Base-by-base conservation (phyloP, 1,139 yeast species). In the Kodamaea plutei region DNA sequence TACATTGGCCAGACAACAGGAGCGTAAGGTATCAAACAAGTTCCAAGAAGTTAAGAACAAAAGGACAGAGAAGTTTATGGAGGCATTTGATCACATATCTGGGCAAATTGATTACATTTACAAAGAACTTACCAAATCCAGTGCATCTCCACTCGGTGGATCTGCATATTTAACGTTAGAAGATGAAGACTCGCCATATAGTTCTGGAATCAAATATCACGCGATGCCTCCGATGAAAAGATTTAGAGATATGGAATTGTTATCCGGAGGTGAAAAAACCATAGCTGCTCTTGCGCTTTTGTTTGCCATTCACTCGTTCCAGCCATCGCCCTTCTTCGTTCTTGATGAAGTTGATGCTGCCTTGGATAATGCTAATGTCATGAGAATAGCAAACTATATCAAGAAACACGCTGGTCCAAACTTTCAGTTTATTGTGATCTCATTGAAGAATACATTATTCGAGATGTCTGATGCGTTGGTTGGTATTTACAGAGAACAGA, bases 261-360 rank as follows among this genome's bases (percentile, higher is more conserved):
- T 91, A 9, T 87, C 96, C 0, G 99, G 98, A 31, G 99, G 99
- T 30, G 98, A 91, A 52, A 88, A 89, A 54, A 85, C 97, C 2
- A 83, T 91, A 58, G 98, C 98, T 1, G 98, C 98, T 0, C 66
- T 91, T 43, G 96, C 97, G 0, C 64, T 91, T 40, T 58, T 91
- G 29, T 91, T 91, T 64, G 93, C 98, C 2, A 77, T 89, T 31
- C 96, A 91, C 54, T 81, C 94, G 0, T 84, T 64, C 58, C 93
- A 82, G 34, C 97, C 97, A 1, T 82, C 96, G 1, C 98, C 99
- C 15, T 91, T 91, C 54, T 91, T 91, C 52, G 95, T 91, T 1
- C 65, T 91, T 29, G 99, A 91, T 56, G 99, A 91, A 59, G 89
- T 91, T 11, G 99, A 91, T 61, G 97, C 98, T 1, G 97, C 98